Percentiles rank a stretch among this genome's conserved stretches.
Conservation (phyloP, 345 rosid genomes). For the Xanthoceras sorbifolium region DNA sequence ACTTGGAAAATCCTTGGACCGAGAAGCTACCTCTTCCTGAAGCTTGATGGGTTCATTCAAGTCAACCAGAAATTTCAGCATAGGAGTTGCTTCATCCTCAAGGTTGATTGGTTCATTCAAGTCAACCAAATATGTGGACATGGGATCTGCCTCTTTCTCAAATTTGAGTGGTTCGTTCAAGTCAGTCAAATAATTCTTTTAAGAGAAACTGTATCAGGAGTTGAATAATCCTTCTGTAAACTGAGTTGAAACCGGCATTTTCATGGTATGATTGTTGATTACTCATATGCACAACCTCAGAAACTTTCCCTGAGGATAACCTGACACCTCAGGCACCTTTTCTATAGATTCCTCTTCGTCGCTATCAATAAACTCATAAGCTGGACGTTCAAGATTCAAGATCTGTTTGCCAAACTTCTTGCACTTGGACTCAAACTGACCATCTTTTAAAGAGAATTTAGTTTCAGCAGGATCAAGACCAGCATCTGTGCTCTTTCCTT, state of each 20-base stretch:
- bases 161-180: slow-evolving; percentile 49
- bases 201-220: slow-evolving; percentile 4
- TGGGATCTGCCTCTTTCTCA: slow-evolving; percentile 35
- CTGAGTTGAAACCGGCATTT: slow-evolving; percentile 8
- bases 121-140: slow-evolving; percentile 35
- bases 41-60: slow-evolving; percentile 49
- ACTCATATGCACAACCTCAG: slow-evolving; percentile 25
- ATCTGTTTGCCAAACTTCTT: slow-evolving; percentile 43
- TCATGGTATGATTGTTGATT: slow-evolving; percentile 3
- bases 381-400: slow-evolving; percentile 61
- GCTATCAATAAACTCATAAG: slow-evolving; percentile 37
- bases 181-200: slow-evolving; percentile 40
- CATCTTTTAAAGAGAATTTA: slow-evolving; percentile 14
- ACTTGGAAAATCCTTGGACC: slow-evolving; percentile 27
- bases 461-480: slow-evolving; percentile 14
- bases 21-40: slow-evolving; percentile 34
- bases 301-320: slow-evolving; percentile 21
- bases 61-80: slow-evolving; percentile 37
- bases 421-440: slow-evolving; percentile 29
- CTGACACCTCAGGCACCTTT: slow-evolving; percentile 15
- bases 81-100: slow-evolving; percentile 30
- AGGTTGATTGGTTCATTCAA: slow-evolving; percentile 49
- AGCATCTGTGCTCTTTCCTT: slow-evolving; percentile 11
- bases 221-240: slow-evolving; percentile 9
- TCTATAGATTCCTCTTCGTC: slow-evolving; percentile 31